phyloP scores from a whole-genome alignment of 2,329 filamentous ascomycete species.

The Pseudocercospora musae region DNA sequence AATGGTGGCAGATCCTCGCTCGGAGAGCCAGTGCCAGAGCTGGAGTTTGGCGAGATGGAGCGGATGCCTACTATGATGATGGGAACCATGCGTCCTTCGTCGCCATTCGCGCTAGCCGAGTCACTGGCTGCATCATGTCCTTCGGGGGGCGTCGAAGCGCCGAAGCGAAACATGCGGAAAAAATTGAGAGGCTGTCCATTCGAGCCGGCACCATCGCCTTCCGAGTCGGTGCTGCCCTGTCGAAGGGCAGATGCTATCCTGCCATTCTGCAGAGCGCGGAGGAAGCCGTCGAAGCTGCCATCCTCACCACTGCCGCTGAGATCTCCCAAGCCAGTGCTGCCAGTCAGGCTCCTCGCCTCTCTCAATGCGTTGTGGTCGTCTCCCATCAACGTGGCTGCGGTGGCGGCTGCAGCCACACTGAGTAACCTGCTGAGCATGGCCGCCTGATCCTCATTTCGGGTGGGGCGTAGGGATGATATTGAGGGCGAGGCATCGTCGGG shows the following conservation, averaged over 20 bases:
- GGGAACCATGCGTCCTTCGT: constrained; percentile 60
- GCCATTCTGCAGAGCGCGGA: constrained; percentile 60
- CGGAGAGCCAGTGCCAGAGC: constrained; percentile 36
- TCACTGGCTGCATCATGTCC: constrained; percentile 17
- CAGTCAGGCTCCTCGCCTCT: constrained; percentile 53
- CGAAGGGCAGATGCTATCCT: constrained; percentile 56
- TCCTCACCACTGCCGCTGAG: constrained; percentile 51
- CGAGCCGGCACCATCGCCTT: constrained; percentile 40
- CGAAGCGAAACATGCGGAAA: constrained; percentile 66
- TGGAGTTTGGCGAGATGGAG: constrained; percentile 56
- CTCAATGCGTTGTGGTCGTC: constrained; percentile 54
- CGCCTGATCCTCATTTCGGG: constrained; percentile 59
- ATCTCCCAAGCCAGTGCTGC: constrained; percentile 34
- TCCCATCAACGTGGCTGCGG: constrained; percentile 63
- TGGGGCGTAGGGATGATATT: constrained; percentile 31
- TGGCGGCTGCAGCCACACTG: constrained; percentile 61
- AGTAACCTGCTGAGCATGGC: constrained; percentile 60
- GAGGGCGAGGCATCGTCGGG: constrained; percentile 38
- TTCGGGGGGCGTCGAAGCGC: constrained; percentile 45
- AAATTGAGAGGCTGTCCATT: constrained; percentile 59
- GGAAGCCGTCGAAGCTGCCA: constrained; percentile 61
- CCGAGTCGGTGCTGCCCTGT: constrained; percentile 40
- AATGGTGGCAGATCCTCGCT: constrained; percentile 50
- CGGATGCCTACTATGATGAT: constrained; percentile 68
- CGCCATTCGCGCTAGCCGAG: constrained; percentile 32